Percentiles rank a stretch among this genome's conserved stretches.
phyloP scores from a whole-genome alignment of 306 rosid genomes.

The Begonia peltatifolia region DNA sequence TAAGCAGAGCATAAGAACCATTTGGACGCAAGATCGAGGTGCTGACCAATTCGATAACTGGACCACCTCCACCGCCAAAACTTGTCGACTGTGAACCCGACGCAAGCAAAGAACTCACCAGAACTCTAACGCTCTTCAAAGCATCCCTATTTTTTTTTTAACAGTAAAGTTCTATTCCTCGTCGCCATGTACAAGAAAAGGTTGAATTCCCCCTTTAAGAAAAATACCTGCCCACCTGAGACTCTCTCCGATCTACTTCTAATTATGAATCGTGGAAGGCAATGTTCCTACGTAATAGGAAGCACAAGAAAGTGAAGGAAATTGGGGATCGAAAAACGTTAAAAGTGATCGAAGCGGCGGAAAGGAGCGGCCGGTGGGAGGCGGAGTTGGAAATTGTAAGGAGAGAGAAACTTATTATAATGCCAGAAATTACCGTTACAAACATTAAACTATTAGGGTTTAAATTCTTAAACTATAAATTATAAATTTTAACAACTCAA shows the following conservation, averaged over 20 bases:
- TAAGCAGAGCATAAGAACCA: slow-evolving; percentile 80
- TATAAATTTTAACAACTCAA: no score
- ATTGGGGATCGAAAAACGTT: no score
- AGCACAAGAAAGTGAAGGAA: no score
- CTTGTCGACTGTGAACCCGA: slow-evolving; percentile 27
- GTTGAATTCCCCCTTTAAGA: slow-evolving; percentile 9
- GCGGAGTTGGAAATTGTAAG: no score
- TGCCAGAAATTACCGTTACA: no score
- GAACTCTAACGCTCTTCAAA: slow-evolving; percentile 68
- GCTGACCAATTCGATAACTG: slow-evolving; percentile 83
- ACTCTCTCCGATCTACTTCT: neutral
- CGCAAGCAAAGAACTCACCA: slow-evolving; percentile 26
- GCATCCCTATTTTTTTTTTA: slow-evolving; percentile 49
- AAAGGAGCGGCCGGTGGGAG: no score
- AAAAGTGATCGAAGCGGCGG: no score
- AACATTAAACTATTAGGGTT: no score
- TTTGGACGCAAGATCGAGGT: slow-evolving; percentile 62
- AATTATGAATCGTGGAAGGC: neutral
- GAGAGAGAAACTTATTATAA: no score
- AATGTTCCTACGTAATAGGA: no score
- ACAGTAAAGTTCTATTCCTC: slow-evolving; percentile 51
- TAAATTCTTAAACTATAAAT: no score
- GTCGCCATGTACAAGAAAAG: slow-evolving; percentile 34
- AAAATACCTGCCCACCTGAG: neutral
- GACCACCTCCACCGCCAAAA: slow-evolving; percentile 36